Base-by-base conservation (phyloP, 805 yeast species). In the Clavispora phyllophila region DNA sequence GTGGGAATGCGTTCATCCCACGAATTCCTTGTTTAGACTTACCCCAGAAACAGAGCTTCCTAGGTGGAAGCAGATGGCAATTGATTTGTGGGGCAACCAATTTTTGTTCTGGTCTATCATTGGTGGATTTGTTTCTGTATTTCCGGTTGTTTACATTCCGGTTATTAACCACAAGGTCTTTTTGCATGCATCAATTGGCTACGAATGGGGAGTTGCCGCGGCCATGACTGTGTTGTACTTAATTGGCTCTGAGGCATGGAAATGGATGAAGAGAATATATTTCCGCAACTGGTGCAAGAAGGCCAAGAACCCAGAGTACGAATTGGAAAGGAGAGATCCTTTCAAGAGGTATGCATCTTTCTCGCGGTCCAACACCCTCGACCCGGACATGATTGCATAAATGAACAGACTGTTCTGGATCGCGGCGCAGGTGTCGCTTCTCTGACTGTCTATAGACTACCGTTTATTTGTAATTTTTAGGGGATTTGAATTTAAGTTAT, bases 271-370 rank as follows among this genome's bases (percentile, higher is more conserved):
- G 56, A 52, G 73, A 44, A 44, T 71, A 26, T 62, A 58, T 50
- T 42, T 39, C 33, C 52, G 68, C 33, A 56, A 56, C 34, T 48
- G 51, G 49, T 38, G 47, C 34, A 31, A 45, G 36, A 66, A 57
- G 45, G 78, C 72, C 12, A 70, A 67, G 42, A 78, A 79, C 53
- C 86, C 86, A 14, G 85, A 81, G 54, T 68, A 73, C 40, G 87
- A 81, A 49, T 66, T 80, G 61, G 85, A 81, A 55, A 76, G 75
- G 58, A 70, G 65, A 48, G 76, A 78, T 56, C 84, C 86, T 29
- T 82, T 82, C 60, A 72, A 78, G 48, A 77, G 73, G 52, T 82
- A 79, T 55, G 75, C 82, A 17, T 71, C 82, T 3, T 77, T 78
- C 51, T 77, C 83, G 6, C 70, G 79, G 57, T 62, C 73, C 36